phyloP scores from a whole-genome alignment of 83 land plant genomes.

The Diphasiastrum complanatum region DNA sequence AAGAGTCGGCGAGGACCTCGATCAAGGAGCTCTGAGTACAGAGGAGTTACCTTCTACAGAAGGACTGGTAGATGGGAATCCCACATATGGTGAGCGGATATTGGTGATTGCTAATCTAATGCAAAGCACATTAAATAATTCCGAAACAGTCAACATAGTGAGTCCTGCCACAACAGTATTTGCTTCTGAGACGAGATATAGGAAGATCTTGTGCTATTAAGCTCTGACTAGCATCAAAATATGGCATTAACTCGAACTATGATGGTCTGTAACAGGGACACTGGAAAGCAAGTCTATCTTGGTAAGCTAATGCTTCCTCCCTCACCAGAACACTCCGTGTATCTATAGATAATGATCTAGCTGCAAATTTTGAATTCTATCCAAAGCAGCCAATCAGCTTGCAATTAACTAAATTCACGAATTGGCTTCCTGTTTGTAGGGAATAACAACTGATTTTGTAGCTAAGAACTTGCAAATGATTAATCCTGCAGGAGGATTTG shows the following conservation, averaged over 20 bases:
- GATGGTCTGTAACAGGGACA: slow-evolving; percentile 82
- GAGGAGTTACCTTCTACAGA: slow-evolving; percentile 82
- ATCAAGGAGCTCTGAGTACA: slow-evolving; percentile 70
- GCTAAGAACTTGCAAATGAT: background rate
- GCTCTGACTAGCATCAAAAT: background rate
- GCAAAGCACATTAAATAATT: background rate
- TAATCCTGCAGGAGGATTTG: slow-evolving; percentile 65
- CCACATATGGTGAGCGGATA: slow-evolving; percentile 50
- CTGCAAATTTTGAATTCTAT: no score
- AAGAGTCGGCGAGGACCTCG: slow-evolving; percentile 74
- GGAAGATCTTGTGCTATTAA: background rate
- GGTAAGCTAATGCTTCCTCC: slow-evolving; percentile 39
- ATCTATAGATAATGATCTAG: no score
- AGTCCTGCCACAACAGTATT: background rate
- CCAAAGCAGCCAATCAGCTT: no score
- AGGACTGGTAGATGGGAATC: slow-evolving; percentile 92
- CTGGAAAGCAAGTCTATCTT: slow-evolving; percentile 80
- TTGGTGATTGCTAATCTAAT: background rate
- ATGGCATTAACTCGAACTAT: background rate
- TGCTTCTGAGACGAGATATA: background rate
- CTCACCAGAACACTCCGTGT: no score
- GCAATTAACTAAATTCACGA: background rate
- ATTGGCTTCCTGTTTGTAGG: slow-evolving; percentile 4
- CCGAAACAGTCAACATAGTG: background rate
- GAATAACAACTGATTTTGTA: background rate